Evolutionary conservation across 257 asterid genomes (phyloP).

Genomic region (Solanum virginianum): DNA sequence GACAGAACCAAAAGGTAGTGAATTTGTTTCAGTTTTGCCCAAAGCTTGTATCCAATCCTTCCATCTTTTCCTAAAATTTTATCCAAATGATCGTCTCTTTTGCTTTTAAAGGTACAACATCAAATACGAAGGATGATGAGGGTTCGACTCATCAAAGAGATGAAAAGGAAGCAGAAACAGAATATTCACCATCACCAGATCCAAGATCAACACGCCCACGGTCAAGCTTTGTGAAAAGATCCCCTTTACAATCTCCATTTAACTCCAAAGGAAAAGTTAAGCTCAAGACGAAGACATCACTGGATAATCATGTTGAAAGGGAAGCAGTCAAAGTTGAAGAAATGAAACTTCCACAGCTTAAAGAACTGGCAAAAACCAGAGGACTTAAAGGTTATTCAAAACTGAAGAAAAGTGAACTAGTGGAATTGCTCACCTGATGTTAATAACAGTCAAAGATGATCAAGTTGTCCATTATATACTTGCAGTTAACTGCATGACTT

Average conservation of each 20-base stretch:
- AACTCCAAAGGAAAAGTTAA: slow-evolving; percentile 6
- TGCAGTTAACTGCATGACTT: neutral
- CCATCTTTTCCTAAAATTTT: neutral
- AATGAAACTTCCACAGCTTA: slow-evolving; percentile 54
- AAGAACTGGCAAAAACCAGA: slow-evolving; percentile 54
- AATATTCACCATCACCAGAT: slow-evolving; percentile 3
- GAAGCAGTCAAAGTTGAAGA: slow-evolving; percentile 20
- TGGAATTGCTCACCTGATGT: slow-evolving; percentile 31
- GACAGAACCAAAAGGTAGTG: slow-evolving; percentile 33
- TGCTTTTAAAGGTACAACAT: slow-evolving; percentile 20
- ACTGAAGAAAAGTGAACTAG: slow-evolving; percentile 52
- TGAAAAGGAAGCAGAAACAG: slow-evolving; percentile 16
- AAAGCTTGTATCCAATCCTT: neutral
- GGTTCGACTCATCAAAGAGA: neutral
- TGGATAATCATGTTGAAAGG: neutral
- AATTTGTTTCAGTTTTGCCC: neutral
- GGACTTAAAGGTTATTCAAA: slow-evolving; percentile 70
- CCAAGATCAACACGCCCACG: slow-evolving; percentile 28
- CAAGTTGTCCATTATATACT: neutral
- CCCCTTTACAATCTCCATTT: slow-evolving; percentile 31
- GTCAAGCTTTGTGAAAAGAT: slow-evolving; percentile 41
- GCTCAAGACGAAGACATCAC: neutral
- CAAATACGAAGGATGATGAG: slow-evolving; percentile 14
- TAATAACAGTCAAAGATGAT: neutral
- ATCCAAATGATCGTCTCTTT: neutral